Conservation (phyloP, 2,329 filamentous ascomycete genomes). For the Exserohilum rostratum region DNA sequence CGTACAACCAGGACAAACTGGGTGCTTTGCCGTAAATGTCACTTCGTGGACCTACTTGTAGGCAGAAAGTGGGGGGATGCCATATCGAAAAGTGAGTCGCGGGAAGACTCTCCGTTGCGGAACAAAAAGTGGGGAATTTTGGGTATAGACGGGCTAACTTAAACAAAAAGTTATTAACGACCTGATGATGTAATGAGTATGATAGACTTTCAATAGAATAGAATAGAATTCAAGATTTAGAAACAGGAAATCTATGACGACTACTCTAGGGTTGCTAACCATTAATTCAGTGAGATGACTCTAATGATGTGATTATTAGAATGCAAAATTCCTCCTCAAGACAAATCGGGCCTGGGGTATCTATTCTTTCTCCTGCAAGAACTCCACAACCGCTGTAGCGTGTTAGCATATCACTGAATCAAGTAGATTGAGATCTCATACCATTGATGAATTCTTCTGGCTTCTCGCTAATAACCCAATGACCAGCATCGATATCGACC, state of each 20-base stretch:
- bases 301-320: too few species aligned
- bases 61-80: not conserved
- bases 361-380: constrained; percentile 60
- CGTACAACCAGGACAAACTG: not conserved
- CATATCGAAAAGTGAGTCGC: not conserved
- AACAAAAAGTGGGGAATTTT: too few species aligned
- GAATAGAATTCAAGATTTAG: too few species aligned
- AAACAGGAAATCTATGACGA: too few species aligned
- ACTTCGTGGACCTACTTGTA: constrained; percentile 1
- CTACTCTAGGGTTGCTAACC: too few species aligned
- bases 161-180: too few species aligned
- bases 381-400: constrained; percentile 66
- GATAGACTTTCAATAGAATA: too few species aligned
- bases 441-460: constrained; percentile 78
- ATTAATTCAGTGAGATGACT: too few species aligned
- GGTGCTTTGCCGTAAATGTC: not conserved
- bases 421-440: constrained; percentile 48
- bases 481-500: constrained; percentile 76
- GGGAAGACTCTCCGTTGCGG: too few species aligned
- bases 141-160: too few species aligned
- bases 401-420: constrained; percentile 3
- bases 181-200: too few species aligned
- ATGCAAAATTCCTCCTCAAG: not conserved
- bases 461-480: constrained; percentile 91
- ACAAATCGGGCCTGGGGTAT: constrained; percentile 3